Conservation (phyloP, 805 yeast species). For the Yamadazyma philogaea region DNA sequence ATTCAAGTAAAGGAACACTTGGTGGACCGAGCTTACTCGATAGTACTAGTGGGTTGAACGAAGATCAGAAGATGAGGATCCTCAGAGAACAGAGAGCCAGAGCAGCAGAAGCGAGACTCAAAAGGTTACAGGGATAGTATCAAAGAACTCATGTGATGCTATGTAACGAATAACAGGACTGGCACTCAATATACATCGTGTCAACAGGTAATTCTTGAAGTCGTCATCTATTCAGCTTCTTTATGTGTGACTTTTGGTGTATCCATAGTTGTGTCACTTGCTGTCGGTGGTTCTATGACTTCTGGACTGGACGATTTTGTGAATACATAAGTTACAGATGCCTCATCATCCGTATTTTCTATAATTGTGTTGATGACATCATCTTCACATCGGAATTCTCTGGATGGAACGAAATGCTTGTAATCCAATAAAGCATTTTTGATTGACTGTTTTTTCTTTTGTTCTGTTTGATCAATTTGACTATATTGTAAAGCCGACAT, state of each 20-base stretch:
- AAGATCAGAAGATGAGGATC: constrained; percentile 68
- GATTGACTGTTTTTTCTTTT: constrained; percentile 41
- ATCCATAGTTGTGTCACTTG: not conserved
- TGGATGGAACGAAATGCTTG: constrained; percentile 56
- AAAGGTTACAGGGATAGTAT: constrained; percentile 9
- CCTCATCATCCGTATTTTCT: constrained; percentile 4
- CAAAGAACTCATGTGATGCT: too few relatives aligned
- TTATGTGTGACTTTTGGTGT: not conserved
- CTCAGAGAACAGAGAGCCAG: constrained; percentile 95
- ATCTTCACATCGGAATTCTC: constrained; percentile 9
- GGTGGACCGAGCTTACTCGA: constrained; percentile 30
- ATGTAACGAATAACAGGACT: not conserved
- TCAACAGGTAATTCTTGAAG: not conserved
- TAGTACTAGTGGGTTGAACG: constrained; percentile 60
- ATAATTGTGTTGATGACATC: constrained; percentile 9
- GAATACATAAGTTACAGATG: constrained; percentile 37
- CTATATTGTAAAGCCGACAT: constrained; percentile 53
- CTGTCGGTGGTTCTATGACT: not conserved
- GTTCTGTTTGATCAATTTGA: constrained; percentile 28
- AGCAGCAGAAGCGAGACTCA: constrained; percentile 88
- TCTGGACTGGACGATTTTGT: constrained; percentile 27
- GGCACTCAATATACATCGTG: not conserved
- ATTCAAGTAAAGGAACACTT: constrained; percentile 30
- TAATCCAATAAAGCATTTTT: constrained; percentile 60
- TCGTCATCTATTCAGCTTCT: not conserved